Evolutionary conservation across 2,329 filamentous ascomycete genomes (phyloP), one percentile per base, ranked within the genome.

Genomic region (Aspergillus quadricinctus): DNA sequence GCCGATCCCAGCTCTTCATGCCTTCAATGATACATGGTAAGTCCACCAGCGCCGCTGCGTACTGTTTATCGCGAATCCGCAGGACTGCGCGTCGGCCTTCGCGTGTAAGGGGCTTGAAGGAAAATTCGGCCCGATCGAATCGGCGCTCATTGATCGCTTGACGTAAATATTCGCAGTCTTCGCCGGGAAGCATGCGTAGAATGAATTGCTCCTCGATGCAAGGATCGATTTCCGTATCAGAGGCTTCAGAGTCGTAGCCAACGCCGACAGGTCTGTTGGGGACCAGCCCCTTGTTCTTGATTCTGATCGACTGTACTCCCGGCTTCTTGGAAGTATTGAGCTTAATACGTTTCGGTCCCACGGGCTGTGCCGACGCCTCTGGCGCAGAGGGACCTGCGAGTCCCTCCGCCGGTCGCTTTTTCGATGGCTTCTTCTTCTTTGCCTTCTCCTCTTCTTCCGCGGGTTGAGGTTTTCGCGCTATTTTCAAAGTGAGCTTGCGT

Each of bases 181-280:
- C 85, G 0, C 92, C 92, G 0, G 92, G 90, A 54, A 86, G 73
- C 89, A 97, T 96, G 57, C 94, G 89, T 59, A 99, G 74, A 8
- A 99, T 81, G 63, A 97, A 90, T 61, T 95, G 88, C 67, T 93
- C 89, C 73, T 97, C 93, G 58, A 96, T 90, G 1, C 88, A 83
- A 0, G 94, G 94, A 67, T 99, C 94, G 9, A 79, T 75, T 72
- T 99, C 94, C 14, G 88, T 85, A 69, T 97, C 94, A 54, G 92
- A 94, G 11, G 92, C 91, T 73, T 97, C 94, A 3, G 92, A 97
- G 71, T 99, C 94, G 74, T 97, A 99, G 7, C 93, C 94, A 55
- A 96, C 91, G 52, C 94, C 94, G 1, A 85, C 83, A 4, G 86
- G 86, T 61, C 90, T 83, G 31, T 83, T 78, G 6, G 89, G 88